These are phyloP conservation scores for Helotiales sp. DNA, from an alignment of 2,329 filamentous ascomycete genomes.

Conservation along the genomic window DNA sequence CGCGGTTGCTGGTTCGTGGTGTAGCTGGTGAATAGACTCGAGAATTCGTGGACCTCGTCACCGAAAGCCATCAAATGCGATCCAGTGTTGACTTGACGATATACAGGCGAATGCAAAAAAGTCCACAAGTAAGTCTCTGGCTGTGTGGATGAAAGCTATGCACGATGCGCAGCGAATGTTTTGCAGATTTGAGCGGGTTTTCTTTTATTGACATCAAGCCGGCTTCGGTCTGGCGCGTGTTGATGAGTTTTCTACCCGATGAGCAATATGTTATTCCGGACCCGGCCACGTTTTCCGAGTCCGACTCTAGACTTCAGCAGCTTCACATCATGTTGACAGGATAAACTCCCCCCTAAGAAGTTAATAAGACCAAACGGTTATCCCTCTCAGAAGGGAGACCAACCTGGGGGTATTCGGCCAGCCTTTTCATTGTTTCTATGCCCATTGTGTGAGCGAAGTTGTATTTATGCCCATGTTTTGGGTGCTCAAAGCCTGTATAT, in stretches of 20 bases:
- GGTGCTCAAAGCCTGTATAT: too few relatives aligned
- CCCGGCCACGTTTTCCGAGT: not conserved
- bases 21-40: conserved; percentile 12
- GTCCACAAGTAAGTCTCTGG: not conserved
- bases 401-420: too few relatives aligned
- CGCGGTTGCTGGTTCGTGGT: not conserved
- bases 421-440: too few relatives aligned
- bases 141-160: not conserved
- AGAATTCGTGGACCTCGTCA: conserved; percentile 3
- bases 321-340: too few relatives aligned
- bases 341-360: too few relatives aligned
- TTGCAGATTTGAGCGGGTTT: not conserved
- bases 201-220: not conserved
- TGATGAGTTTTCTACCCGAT: not conserved
- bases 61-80: conserved; percentile 7
- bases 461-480: too few relatives aligned
- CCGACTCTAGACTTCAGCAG: not conserved
- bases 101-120: not conserved
- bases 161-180: not conserved
- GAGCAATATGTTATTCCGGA: not conserved
- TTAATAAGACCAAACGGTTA: too few relatives aligned
- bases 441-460: too few relatives aligned
- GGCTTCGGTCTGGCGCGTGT: not conserved
- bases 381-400: too few relatives aligned
- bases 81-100: not conserved